Percentiles rank a stretch among this genome's conserved stretches.
Conservation (phyloP, 805 yeast species). For the Starmera quercuum region DNA sequence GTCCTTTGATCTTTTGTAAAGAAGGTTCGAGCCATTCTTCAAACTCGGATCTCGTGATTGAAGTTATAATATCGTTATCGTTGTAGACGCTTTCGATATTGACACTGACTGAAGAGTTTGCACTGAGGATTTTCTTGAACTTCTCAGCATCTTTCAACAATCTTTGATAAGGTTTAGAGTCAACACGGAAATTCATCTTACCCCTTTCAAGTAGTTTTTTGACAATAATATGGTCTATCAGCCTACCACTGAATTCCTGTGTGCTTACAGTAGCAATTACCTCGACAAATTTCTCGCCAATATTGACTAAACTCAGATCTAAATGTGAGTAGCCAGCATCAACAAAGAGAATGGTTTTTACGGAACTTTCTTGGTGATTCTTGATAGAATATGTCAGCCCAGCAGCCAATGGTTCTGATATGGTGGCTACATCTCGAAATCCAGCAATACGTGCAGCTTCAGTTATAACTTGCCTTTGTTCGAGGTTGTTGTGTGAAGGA, state of each 20-base stretch:
- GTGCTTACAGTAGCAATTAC: slow-evolving; percentile 67
- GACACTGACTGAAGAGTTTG: slow-evolving; percentile 72
- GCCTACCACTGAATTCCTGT: slow-evolving; percentile 80
- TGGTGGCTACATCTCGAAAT: slow-evolving; percentile 75
- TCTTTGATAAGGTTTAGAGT: slow-evolving; percentile 76
- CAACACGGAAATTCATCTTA: slow-evolving; percentile 65
- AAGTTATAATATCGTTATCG: slow-evolving; percentile 65
- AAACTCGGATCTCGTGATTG: slow-evolving; percentile 65
- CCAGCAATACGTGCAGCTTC: slow-evolving; percentile 80
- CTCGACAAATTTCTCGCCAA: slow-evolving; percentile 75
- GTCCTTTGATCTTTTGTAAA: slow-evolving; percentile 48
- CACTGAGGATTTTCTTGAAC: slow-evolving; percentile 76
- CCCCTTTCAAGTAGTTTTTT: slow-evolving; percentile 69
- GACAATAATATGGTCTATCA: slow-evolving; percentile 67
- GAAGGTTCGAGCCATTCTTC: slow-evolving; percentile 66
- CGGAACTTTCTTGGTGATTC: slow-evolving; percentile 64
- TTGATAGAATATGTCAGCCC: slow-evolving; percentile 78
- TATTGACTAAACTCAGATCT: slow-evolving; percentile 63
- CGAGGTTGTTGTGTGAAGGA: slow-evolving; percentile 78
- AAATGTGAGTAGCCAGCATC: slow-evolving; percentile 80
- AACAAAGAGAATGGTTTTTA: slow-evolving; percentile 64
- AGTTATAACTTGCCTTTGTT: slow-evolving; percentile 74
- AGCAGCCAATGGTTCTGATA: slow-evolving; percentile 80
- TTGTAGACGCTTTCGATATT: slow-evolving; percentile 78
- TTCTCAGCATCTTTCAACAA: slow-evolving; percentile 68